Evolutionary conservation across 2,329 filamentous ascomycete species (phyloP).

Genomic region (Hypoxylon sp.): DNA sequence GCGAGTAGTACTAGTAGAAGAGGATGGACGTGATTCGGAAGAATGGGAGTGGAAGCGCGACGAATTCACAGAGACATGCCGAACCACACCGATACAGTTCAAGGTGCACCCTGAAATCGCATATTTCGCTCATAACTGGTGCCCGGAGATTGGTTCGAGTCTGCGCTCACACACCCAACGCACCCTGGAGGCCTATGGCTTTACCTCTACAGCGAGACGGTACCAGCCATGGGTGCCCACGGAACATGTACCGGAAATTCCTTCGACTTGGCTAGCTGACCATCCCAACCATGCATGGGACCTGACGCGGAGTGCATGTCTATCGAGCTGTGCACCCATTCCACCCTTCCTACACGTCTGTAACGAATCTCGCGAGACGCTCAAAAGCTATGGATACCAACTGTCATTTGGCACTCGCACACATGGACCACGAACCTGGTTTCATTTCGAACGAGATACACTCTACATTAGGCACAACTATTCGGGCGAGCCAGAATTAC

Average conservation of each 20-base stretch:
- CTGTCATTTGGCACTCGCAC: constrained; percentile 46
- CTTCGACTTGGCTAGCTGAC: constrained; percentile 26
- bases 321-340: constrained; percentile 44
- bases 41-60: constrained; percentile 22
- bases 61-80: constrained; percentile 14
- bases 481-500: background rate
- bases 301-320: constrained; percentile 32
- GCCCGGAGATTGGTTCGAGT: background rate
- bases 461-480: constrained; percentile 21
- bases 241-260: constrained; percentile 28
- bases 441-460: constrained; percentile 45
- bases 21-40: constrained; percentile 21
- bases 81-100: constrained; percentile 30
- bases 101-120: constrained; percentile 40
- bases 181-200: constrained; percentile 34
- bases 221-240: constrained; percentile 41
- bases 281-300: constrained; percentile 34
- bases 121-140: constrained; percentile 44
- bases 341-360: constrained; percentile 50
- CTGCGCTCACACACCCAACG: constrained; percentile 12
- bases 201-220: constrained; percentile 8
- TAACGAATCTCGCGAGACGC: constrained; percentile 50
- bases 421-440: constrained; percentile 43
- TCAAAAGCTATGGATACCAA: constrained; percentile 40
- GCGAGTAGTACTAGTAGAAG: constrained; percentile 42